Percentiles rank a stretch among this genome's conserved stretches.
Conservation (phyloP, 2,329 filamentous ascomycete genomes). For the Fusarium sp. region DNA sequence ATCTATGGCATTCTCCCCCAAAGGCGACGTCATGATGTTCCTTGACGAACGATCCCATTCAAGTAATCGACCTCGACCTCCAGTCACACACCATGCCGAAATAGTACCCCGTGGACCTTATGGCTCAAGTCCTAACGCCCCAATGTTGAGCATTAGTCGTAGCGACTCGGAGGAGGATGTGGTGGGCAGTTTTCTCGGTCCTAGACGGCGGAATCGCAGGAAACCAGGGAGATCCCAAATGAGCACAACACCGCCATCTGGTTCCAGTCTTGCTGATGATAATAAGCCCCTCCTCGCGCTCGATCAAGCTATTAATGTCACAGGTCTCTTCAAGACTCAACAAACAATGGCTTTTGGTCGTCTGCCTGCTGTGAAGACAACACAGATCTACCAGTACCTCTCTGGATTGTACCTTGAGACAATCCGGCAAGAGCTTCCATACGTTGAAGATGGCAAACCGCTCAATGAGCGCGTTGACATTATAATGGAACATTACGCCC, state of each 20-base stretch:
- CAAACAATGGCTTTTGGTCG: slow-evolving; percentile 72
- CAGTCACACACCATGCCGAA: slow-evolving; percentile 50
- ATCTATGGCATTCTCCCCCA: slow-evolving; percentile 68
- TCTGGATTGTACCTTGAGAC: slow-evolving; percentile 67
- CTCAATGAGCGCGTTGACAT: slow-evolving; percentile 60
- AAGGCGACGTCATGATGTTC: slow-evolving; percentile 70
- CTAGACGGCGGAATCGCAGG: slow-evolving; percentile 56
- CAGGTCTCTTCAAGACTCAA: slow-evolving; percentile 67
- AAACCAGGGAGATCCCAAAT: slow-evolving; percentile 59
- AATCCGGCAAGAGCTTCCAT: slow-evolving; percentile 61
- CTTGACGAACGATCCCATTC: slow-evolving; percentile 67
- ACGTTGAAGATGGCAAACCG: slow-evolving; percentile 48
- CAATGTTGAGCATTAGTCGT: slow-evolving; percentile 65
- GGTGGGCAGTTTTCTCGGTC: slow-evolving; percentile 68
- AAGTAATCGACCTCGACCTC: slow-evolving; percentile 54
- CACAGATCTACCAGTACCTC: slow-evolving; percentile 66
- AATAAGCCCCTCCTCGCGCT: slow-evolving; percentile 60
- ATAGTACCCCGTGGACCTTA: slow-evolving; percentile 55
- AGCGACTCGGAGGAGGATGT: slow-evolving; percentile 75
- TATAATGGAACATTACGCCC: slow-evolving; percentile 68
- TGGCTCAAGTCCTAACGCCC: slow-evolving; percentile 61
- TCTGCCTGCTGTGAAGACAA: slow-evolving; percentile 63
- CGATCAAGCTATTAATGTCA: slow-evolving; percentile 68
- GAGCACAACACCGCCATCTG: slow-evolving; percentile 67
- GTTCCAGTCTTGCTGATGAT: slow-evolving; percentile 46